These are phyloP conservation scores for Dryadomyces quercivorus DNA, from an alignment of 2,329 filamentous ascomycete genomes.

Conservation along the genomic window DNA sequence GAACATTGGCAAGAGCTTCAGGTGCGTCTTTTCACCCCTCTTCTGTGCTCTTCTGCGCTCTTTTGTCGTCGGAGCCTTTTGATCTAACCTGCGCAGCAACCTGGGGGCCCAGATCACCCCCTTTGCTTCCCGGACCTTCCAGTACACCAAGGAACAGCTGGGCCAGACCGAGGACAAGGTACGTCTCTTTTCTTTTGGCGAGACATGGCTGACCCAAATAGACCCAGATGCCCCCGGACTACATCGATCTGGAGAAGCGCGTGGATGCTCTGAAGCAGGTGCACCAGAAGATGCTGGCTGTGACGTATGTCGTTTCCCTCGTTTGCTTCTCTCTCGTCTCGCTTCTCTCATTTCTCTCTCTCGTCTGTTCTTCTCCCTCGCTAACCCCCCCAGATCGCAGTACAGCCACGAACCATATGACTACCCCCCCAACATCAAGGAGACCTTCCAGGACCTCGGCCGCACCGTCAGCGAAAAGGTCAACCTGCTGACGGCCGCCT, in stretches of 20 bases:
- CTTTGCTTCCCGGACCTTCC: conserved; percentile 85
- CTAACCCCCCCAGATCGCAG: conserved; percentile 52
- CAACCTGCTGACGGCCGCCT: conserved; percentile 73
- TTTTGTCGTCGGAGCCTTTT: background rate
- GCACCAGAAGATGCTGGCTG: conserved; percentile 91
- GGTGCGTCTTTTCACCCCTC: conserved; percentile 25
- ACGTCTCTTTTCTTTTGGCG: background rate
- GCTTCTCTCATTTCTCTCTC: too few species aligned
- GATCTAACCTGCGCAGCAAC: too few species aligned
- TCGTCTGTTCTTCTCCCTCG: background rate
- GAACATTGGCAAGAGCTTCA: conserved; percentile 43
- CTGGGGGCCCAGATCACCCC: conserved; percentile 77
- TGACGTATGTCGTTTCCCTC: conserved; percentile 65
- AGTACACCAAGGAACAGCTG: conserved; percentile 96
- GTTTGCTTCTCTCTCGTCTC: background rate
- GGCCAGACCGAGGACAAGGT: conserved; percentile 93
- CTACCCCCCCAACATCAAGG: conserved; percentile 95
- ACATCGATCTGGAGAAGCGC: conserved; percentile 96
- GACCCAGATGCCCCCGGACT: conserved; percentile 95
- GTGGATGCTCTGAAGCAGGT: conserved; percentile 95
- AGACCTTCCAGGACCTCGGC: conserved; percentile 92
- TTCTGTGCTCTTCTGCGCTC: background rate
- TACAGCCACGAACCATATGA: conserved; percentile 84
- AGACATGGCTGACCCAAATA: conserved; percentile 21
- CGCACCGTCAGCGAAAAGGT: conserved; percentile 96